Evolutionary conservation across 1,284 basidiomycete genomes (phyloP).

Genomic region (Exobasidium rhododendri): DNA sequence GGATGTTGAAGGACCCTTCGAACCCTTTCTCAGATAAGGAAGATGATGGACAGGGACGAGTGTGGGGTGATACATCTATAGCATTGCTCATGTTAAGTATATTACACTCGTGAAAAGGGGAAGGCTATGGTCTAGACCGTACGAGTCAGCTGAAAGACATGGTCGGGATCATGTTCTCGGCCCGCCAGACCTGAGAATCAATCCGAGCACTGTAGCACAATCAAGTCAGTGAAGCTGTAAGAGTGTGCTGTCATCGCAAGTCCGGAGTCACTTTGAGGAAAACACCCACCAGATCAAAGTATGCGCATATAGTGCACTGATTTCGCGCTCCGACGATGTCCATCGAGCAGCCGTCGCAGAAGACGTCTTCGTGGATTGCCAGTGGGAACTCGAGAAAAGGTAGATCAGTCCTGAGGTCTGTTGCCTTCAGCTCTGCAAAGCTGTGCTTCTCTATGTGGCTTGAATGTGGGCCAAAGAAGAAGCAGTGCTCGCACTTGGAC

Average conservation of each 20-base stretch:
- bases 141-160: background rate
- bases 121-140: background rate
- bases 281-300: slow-evolving; percentile 8
- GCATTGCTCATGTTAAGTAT: too few species aligned
- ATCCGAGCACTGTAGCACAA: background rate
- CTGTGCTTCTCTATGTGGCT: background rate
- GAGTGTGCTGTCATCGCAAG: too few species aligned
- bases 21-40: too few species aligned
- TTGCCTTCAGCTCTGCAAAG: background rate
- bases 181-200: background rate
- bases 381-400: background rate
- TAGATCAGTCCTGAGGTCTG: background rate
- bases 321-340: background rate
- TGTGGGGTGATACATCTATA: too few species aligned
- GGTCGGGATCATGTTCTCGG: background rate
- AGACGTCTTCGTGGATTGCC: background rate
- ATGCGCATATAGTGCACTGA: background rate
- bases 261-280: background rate
- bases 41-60: too few species aligned
- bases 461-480: background rate
- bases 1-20: too few species aligned
- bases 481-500: background rate
- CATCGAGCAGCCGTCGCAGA: background rate
- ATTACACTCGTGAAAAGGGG: too few species aligned
- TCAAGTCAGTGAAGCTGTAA: background rate